phyloP scores from a whole-genome alignment of 2,329 filamentous ascomycete genomes.

The Trichophyton benhamiae region DNA sequence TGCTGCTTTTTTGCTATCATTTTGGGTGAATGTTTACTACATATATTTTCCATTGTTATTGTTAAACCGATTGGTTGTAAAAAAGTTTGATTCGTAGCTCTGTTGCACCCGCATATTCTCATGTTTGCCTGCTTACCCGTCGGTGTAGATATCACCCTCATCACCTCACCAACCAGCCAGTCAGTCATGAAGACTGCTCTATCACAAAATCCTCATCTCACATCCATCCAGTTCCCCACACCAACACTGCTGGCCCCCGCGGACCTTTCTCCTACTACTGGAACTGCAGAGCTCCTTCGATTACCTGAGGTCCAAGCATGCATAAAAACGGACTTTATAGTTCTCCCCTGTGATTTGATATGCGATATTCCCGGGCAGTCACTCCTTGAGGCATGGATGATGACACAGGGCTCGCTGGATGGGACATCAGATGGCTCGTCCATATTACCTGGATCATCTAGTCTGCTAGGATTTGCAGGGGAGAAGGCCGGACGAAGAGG shows the following conservation, averaged over 20 bases:
- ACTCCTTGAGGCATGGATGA: conserved; percentile 85
- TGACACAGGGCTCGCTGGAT: conserved; percentile 59
- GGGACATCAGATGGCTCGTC: conserved; percentile 43
- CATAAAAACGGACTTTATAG: conserved; percentile 74
- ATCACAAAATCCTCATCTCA: conserved; percentile 39
- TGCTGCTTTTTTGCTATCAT: background rate
- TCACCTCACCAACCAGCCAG: conserved; percentile 35
- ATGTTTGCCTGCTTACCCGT: conserved; percentile 4
- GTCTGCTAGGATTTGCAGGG: conserved; percentile 39
- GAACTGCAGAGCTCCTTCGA: conserved; percentile 77
- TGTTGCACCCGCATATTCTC: background rate
- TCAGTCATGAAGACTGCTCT: conserved; percentile 36
- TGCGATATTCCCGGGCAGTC: conserved; percentile 77
- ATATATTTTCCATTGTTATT: background rate
- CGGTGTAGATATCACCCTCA: conserved; percentile 34
- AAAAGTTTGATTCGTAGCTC: background rate
- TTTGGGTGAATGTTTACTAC: background rate
- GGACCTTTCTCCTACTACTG: conserved; percentile 67
- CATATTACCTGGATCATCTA: conserved; percentile 23
- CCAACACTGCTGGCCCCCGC: conserved; percentile 63
- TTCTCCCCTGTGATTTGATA: conserved; percentile 85
- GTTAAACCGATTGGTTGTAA: conserved; percentile 1
- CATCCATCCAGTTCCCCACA: conserved; percentile 36
- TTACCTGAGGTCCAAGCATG: conserved; percentile 68
- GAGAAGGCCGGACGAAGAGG: conserved; percentile 55